phyloP scores from a whole-genome alignment of 352 stramenopile genomes.

The Halophytophthora batemanensis region DNA sequence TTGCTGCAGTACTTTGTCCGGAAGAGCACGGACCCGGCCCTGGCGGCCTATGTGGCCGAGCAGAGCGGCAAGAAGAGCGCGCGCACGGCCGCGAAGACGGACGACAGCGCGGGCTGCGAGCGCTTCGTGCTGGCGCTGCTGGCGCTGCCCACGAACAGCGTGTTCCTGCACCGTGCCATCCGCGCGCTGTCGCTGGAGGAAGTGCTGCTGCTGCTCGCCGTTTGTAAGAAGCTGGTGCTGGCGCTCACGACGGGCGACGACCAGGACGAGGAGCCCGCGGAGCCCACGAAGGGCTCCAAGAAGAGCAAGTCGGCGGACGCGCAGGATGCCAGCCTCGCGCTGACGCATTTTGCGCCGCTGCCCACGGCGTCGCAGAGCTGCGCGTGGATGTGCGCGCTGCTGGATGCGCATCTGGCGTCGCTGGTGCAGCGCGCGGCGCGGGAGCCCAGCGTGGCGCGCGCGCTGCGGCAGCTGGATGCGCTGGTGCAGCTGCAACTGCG shows the following conservation, averaged over 20 bases:
- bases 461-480: conserved; percentile 47
- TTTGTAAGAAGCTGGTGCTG: conserved; percentile 72
- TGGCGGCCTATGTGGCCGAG: conserved; percentile 32
- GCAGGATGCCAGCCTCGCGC: conserved; percentile 3
- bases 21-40: conserved; percentile 35
- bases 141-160: conserved; percentile 55
- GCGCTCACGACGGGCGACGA: conserved; percentile 30
- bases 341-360: conserved; percentile 31
- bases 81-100: conserved; percentile 26
- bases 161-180: conserved; percentile 81
- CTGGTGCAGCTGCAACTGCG: conserved; percentile 57
- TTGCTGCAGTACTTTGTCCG: conserved; percentile 77
- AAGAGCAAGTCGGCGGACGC: conserved; percentile 19
- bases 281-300: conserved; percentile 14
- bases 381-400: conserved; percentile 66
- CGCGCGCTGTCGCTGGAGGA: conserved; percentile 65
- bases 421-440: conserved; percentile 61
- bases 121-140: conserved; percentile 58
- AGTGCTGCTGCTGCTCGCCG: conserved; percentile 59
- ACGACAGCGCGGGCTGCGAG: conserved; percentile 29
- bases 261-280: conserved; percentile 5
- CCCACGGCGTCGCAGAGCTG: conserved; percentile 51
- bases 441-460: conserved; percentile 31
- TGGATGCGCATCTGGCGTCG: conserved; percentile 69
- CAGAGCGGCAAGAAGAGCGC: conserved; percentile 3